phyloP scores from a whole-genome alignment of 495 filamentous ascomycete species.

The Daldinia grandis region DNA sequence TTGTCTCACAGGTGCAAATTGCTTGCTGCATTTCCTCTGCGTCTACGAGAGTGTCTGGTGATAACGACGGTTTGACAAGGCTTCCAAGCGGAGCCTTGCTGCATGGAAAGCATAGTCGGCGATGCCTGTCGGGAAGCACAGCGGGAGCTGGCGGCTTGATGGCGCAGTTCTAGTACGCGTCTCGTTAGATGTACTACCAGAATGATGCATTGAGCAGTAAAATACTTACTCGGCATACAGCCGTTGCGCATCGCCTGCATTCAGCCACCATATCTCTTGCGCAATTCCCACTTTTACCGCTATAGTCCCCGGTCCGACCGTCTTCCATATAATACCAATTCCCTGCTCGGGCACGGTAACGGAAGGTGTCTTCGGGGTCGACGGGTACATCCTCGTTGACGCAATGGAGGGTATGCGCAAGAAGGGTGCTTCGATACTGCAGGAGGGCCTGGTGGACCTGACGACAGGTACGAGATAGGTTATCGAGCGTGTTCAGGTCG shows the following conservation, averaged over 20 bases:
- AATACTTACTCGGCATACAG: slow-evolving; percentile 77
- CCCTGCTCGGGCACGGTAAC: slow-evolving; percentile 59
- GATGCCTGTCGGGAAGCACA: slow-evolving; percentile 72
- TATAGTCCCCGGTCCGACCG: slow-evolving; percentile 46
- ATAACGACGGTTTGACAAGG: slow-evolving; percentile 50
- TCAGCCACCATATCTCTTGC: slow-evolving; percentile 85
- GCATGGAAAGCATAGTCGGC: slow-evolving; percentile 80
- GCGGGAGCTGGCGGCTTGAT: slow-evolving; percentile 73
- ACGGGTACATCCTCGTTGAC: slow-evolving; percentile 67
- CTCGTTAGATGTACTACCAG: slow-evolving; percentile 1
- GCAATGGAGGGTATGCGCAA: slow-evolving; percentile 79
- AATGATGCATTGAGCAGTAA: not conserved
- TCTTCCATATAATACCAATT: slow-evolving; percentile 63
- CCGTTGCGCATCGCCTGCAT: slow-evolving; percentile 77
- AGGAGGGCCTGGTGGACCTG: slow-evolving; percentile 78
- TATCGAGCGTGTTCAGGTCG: slow-evolving; percentile 86
- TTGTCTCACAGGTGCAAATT: slow-evolving; percentile 72
- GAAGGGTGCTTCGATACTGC: slow-evolving; percentile 75
- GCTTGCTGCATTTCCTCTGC: slow-evolving; percentile 60
- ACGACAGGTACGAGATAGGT: slow-evolving; percentile 79
- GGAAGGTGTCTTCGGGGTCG: slow-evolving; percentile 57
- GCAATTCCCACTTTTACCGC: slow-evolving; percentile 75
- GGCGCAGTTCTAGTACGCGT: slow-evolving; percentile 75
- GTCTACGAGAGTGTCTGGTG: slow-evolving; percentile 39
- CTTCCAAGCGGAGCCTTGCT: slow-evolving; percentile 67